Percentiles rank a stretch among this genome's conserved stretches.
phyloP scores from a whole-genome alignment of 169 alveolate genomes.

The Babesia bigemina region DNA sequence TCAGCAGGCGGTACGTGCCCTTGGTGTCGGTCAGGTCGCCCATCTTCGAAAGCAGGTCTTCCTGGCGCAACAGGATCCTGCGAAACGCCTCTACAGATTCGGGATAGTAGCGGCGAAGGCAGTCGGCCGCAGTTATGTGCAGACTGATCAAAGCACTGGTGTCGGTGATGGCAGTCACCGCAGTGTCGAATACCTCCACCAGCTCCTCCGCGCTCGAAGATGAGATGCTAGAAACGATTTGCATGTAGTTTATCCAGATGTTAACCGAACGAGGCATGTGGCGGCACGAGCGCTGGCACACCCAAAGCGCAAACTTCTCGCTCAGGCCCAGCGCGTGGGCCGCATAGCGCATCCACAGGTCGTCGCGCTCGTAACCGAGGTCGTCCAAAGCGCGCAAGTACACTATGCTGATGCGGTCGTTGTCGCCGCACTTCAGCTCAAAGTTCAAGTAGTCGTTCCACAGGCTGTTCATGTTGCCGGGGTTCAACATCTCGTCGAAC shows the following conservation, averaged over 20 bases:
- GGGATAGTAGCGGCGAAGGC: slow-evolving; percentile 53
- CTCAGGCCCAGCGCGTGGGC: slow-evolving; percentile 31
- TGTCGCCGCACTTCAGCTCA: slow-evolving; percentile 59
- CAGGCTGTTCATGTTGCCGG: slow-evolving; percentile 50
- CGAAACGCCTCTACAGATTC: slow-evolving; percentile 46
- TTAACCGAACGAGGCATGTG: slow-evolving; percentile 61
- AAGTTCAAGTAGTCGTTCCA: slow-evolving; percentile 64
- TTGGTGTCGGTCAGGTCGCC: slow-evolving; percentile 43
- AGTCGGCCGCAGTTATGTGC: slow-evolving; percentile 69
- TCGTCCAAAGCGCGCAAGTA: slow-evolving; percentile 66
- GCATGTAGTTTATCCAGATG: slow-evolving; percentile 65
- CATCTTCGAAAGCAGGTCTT: slow-evolving; percentile 36
- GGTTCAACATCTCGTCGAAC: slow-evolving; percentile 61
- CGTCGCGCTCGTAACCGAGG: slow-evolving; percentile 65
- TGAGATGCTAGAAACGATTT: slow-evolving; percentile 24
- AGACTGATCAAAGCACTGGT: slow-evolving; percentile 48
- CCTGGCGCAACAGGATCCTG: slow-evolving; percentile 39
- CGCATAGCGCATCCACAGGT: slow-evolving; percentile 62
- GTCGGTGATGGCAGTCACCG: slow-evolving; percentile 54
- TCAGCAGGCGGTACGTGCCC: slow-evolving; percentile 52
- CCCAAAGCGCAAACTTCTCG: slow-evolving; percentile 39
- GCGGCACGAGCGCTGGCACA: slow-evolving; percentile 53
- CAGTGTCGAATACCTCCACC: slow-evolving; percentile 35
- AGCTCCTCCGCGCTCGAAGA: slow-evolving; percentile 42
- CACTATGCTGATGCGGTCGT: slow-evolving; percentile 43